These are phyloP conservation scores for Boletus pseudopeckii DNA, from an alignment of 768 basidiomycete genomes.

Conservation along the genomic window DNA sequence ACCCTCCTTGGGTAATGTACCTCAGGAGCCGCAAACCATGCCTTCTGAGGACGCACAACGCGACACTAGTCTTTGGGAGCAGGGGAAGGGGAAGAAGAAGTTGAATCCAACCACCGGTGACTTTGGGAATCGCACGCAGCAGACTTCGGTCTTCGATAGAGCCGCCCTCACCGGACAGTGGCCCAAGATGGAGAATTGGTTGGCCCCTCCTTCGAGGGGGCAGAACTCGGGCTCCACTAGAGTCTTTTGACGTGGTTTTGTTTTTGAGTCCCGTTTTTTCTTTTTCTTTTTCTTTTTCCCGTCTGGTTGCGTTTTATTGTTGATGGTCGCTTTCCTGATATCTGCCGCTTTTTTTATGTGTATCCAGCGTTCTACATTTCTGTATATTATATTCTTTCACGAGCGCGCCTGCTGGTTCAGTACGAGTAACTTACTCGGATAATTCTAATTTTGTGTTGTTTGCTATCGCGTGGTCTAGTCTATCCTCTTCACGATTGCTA, in stretches of 20 bases:
- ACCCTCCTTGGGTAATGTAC: constrained; percentile 7
- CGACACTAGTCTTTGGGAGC: constrained; percentile 20
- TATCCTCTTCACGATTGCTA: constrained; percentile 4
- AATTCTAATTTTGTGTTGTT: constrained; percentile 27
- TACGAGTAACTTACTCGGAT: constrained; percentile 33
- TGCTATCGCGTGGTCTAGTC: constrained; percentile 14
- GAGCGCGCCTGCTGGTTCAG: constrained; percentile 26
- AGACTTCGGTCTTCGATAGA: constrained; percentile 26
- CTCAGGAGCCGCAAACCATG: background rate
- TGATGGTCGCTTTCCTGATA: constrained; percentile 10
- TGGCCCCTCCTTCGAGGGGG: constrained; percentile 28
- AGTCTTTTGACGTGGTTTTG: constrained; percentile 23
- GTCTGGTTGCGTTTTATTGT: background rate
- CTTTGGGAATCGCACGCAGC: constrained; percentile 22
- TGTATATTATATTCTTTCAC: constrained; percentile 25
- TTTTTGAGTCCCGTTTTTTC: background rate
- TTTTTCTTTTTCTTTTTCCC: background rate
- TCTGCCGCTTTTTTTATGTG: constrained; percentile 3
- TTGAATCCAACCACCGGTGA: constrained; percentile 13
- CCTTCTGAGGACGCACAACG: constrained; percentile 5
- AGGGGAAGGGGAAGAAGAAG: constrained; percentile 24
- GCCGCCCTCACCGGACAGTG: constrained; percentile 28
- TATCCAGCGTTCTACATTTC: constrained; percentile 10
- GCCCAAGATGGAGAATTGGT: constrained; percentile 37
- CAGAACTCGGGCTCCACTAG: constrained; percentile 31